phyloP scores from a whole-genome alignment of 2,329 filamentous ascomycete genomes.

The Colletotrichum tropicale region DNA sequence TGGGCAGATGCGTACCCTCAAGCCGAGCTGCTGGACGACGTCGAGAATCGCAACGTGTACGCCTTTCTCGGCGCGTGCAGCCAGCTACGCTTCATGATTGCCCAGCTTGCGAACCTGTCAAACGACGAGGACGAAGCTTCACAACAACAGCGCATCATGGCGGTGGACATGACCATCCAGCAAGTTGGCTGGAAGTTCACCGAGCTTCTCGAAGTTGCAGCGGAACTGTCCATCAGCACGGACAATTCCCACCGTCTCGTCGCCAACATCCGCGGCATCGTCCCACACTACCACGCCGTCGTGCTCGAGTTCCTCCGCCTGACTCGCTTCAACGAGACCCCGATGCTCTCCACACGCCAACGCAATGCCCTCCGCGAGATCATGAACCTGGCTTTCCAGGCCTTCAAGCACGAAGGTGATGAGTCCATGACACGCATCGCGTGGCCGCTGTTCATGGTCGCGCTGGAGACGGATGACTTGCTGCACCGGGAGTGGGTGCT shows the following conservation, averaged over 20 bases:
- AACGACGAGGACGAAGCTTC: constrained; percentile 24
- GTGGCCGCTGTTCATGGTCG: constrained; percentile 39
- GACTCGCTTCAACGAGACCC: constrained; percentile 9
- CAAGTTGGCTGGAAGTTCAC: constrained; percentile 24
- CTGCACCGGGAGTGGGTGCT: constrained; percentile 37
- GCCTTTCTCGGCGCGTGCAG: constrained; percentile 31
- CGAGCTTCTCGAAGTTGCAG: constrained; percentile 30
- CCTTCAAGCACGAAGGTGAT: constrained; percentile 34
- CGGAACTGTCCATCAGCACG: constrained; percentile 25
- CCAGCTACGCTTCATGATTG: constrained; percentile 35
- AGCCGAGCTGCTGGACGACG: constrained; percentile 35
- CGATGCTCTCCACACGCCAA: constrained; percentile 13
- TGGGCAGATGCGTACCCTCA: constrained; percentile 38
- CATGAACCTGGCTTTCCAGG: constrained; percentile 36
- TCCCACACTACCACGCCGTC: constrained; percentile 38
- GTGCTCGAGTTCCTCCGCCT: constrained; percentile 33
- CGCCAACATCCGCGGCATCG: constrained; percentile 36
- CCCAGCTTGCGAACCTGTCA: constrained; percentile 26
- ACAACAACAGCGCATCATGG: constrained; percentile 18
- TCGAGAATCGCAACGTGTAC: constrained; percentile 37
- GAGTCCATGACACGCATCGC: constrained; percentile 34
- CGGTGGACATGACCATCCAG: constrained; percentile 25
- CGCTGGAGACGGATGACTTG: constrained; percentile 35
- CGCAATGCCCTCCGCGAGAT: constrained; percentile 23
- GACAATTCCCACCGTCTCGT: constrained; percentile 32